Conservation (phyloP, 2,329 filamentous ascomycete species). For the Botrytis medusae region DNA sequence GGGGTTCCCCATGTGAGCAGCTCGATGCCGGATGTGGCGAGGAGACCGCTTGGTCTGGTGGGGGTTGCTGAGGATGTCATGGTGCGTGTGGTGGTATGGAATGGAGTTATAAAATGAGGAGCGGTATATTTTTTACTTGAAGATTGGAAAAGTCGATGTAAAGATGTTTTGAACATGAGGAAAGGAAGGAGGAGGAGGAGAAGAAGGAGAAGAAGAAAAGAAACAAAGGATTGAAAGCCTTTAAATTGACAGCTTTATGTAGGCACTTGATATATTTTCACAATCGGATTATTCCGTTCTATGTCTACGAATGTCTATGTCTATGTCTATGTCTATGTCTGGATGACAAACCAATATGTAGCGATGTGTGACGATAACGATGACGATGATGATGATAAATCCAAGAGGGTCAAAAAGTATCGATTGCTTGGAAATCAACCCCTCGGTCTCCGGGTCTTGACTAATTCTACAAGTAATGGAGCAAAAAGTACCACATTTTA, state of each 20-base stretch:
- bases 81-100: not conserved
- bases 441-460: not conserved
- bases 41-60: slow-evolving; percentile 52
- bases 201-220: slow-evolving; percentile 2
- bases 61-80: slow-evolving; percentile 34
- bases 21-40: slow-evolving; percentile 64
- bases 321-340: slow-evolving; percentile 8
- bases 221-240: not conserved
- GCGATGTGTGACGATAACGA: not conserved
- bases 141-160: slow-evolving; percentile 32
- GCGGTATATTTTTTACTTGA: slow-evolving; percentile 28
- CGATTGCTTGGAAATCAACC: not conserved
- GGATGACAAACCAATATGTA: not conserved
- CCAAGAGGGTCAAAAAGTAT: not conserved
- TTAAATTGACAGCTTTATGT: not conserved
- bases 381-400: not conserved
- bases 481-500: not conserved
- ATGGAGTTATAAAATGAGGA: not conserved
- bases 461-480: not conserved
- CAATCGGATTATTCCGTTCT: not conserved
- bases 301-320: not conserved
- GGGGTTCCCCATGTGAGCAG: slow-evolving; percentile 59
- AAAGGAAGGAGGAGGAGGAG: slow-evolving; percentile 10
- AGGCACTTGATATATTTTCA: not conserved
- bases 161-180: slow-evolving; percentile 35